Base-by-base conservation (phyloP, 2,329 filamentous ascomycete genomes). In the Huntiella abstrusa region DNA sequence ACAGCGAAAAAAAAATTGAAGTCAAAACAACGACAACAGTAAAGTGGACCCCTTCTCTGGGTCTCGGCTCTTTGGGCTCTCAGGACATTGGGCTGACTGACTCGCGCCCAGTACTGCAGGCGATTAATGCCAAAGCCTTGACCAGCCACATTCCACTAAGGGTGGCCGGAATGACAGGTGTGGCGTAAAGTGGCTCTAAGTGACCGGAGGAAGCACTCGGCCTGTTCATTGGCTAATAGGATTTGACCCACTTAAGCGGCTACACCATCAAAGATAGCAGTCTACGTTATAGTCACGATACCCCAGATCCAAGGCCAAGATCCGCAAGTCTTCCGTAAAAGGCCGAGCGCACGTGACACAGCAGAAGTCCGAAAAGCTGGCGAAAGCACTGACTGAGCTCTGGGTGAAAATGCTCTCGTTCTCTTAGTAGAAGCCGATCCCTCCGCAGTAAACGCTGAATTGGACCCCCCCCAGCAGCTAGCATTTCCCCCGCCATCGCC, bases 401-500 rank as follows among this genome's bases (percentile, higher is more conserved):
- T 60, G 54, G 55, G 22, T 13, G 57, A 54, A 55, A 54, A 54
- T 52, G 53, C 55, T 53, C 56, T 56, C 56, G 53, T 51, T 47
- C 39, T 44, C 40, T 35, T 46, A 53, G 22, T 28, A 28, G 22
- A 28, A 28, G 22, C 22, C 22, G 22, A 28, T 28, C 22, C 22
- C 22, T 28, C 22, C 22, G 22, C 22, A 28, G 22, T 28, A 2
- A 28, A 28, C 22, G 22, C 22, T 28, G 22, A 28, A 28, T 28
- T 28, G 22, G 22, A 6, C n/a, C 22, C 22, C 22, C 22, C 22
- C 22, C 53, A 16, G 53, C 53, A 54, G 51, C 51, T 52, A 51
- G 48, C 51, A 52, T 55, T 53, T 51, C 53, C 55, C 54, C 54
- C 54, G 22, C 22, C 22, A 6, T 28, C 8, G 22, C 5, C 22